These are phyloP conservation scores for Fusarium sp. DNA, from an alignment of 2,329 filamentous ascomycete species.

Conservation along the genomic window DNA sequence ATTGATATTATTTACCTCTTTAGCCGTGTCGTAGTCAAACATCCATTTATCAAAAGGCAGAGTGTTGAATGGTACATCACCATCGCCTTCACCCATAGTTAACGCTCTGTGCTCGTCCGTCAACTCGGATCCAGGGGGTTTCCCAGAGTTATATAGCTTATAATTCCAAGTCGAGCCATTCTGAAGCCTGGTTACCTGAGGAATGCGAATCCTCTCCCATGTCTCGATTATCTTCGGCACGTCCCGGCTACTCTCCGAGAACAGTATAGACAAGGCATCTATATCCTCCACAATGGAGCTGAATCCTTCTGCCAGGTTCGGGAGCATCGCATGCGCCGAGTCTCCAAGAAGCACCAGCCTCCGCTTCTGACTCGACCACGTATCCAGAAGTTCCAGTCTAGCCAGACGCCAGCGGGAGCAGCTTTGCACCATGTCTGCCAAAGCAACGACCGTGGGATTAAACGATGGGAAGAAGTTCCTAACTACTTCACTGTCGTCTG, in stretches of 20 bases:
- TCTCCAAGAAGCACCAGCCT: not conserved
- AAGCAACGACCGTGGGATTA: not conserved
- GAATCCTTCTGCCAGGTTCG: not conserved
- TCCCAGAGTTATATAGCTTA: not conserved
- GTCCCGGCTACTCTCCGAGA: not conserved
- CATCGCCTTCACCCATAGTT: not conserved
- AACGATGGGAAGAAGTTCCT: not conserved
- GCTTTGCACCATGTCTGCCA: not conserved
- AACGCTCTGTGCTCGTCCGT: not conserved
- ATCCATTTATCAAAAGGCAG: not conserved
- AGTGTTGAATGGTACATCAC: not conserved
- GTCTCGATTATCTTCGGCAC: not conserved
- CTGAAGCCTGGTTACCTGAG: not conserved
- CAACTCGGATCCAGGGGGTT: not conserved
- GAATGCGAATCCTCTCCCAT: not conserved
- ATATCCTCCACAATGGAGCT: not conserved
- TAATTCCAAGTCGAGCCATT: not conserved
- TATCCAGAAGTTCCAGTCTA: not conserved
- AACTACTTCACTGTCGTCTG: not conserved
- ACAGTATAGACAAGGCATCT: not conserved
- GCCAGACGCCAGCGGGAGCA: conserved; percentile 3
- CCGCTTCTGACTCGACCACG: not conserved
- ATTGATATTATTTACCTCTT: fast-evolving
- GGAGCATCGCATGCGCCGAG: not conserved
- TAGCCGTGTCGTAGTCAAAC: not conserved